Evolutionary conservation across 257 asterid genomes (phyloP), one percentile per base, ranked within the genome.

Genomic region (Jacaranda mimosifolia): DNA sequence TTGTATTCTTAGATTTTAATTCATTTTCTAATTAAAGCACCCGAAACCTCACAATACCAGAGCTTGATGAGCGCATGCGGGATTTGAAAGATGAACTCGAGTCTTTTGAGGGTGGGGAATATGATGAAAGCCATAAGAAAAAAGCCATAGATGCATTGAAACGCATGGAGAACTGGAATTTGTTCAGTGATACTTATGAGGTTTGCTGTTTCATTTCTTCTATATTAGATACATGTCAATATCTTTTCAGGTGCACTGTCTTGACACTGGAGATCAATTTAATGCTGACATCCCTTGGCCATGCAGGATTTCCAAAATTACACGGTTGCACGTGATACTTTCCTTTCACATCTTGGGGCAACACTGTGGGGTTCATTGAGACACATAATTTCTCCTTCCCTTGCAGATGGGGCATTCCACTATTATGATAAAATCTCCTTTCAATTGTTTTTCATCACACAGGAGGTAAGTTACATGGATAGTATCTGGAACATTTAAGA

Each of bases 41-140:
- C 36, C 63, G 68, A 74, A 67, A 83, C 70, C 60, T 77, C 74
- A 70, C 75, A 77, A 81, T 53, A 56, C 74, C 88, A 96, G 99
- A 96, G 94, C 99, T 96, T 85, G 99, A 96, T 79, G 99, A 92
- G 87, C 96, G 99, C 77, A 96, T 96, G 99, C 84, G 73, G 75
- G 98, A 96, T 82, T 88, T 96, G 90, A 96, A 90, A 85, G 77
- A 78, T 55, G 99, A 96, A 89, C 97, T 96, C 58, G 87, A 88
- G 82, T 71, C 94, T 74, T 88, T 88, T 83, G 97, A 96, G 79
- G 94, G 91, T 63, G 97, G 89, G 82, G 94, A 87, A 70, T 21
- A 86, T 75, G 99, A 93, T 74, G 99, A 90, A 85, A 89, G 78
- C 72, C 94, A 91, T 77, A 88, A 81, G 87, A 74, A 63, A 72